Conservation (phyloP, 2,329 filamentous ascomycete genomes). For the Fusarium chaquense region DNA sequence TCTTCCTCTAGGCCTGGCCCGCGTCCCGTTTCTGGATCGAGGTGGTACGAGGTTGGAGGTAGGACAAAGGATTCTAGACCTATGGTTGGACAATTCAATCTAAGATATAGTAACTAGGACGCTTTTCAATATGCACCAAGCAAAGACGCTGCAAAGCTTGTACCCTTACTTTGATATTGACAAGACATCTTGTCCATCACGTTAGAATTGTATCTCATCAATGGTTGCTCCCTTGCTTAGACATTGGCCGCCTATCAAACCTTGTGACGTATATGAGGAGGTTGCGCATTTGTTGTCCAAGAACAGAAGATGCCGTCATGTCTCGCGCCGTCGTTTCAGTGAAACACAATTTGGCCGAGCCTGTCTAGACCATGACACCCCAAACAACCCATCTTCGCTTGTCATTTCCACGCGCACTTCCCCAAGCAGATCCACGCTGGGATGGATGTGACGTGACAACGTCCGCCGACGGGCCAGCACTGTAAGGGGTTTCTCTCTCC, state of each 20-base stretch:
- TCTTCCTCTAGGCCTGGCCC: conserved; percentile 21
- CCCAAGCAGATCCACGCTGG: neutral
- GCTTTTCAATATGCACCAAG: conserved; percentile 4
- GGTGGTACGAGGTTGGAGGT: conserved; percentile 21
- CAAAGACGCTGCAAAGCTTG: conserved; percentile 4
- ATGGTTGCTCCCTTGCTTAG: conserved; percentile 23
- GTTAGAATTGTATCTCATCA: conserved; percentile 9
- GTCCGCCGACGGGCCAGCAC: conserved; percentile 6
- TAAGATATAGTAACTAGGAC: neutral
- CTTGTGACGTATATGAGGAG: conserved; percentile 30
- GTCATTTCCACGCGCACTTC: conserved; percentile 21
- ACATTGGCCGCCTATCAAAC: conserved; percentile 22
- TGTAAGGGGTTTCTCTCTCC: conserved; percentile 6
- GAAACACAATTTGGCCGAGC: conserved; percentile 21
- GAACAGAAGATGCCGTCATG: conserved; percentile 40
- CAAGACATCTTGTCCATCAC: neutral
- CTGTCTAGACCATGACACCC: conserved; percentile 14
- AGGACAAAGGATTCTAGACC: conserved; percentile 22
- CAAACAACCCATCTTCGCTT: conserved; percentile 14
- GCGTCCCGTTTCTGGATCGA: conserved; percentile 23
- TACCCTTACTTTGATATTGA: conserved; percentile 4
- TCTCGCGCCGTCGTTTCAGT: conserved; percentile 39
- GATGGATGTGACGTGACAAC: conserved; percentile 15
- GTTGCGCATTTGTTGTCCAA: conserved; percentile 10
- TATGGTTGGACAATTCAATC: conserved; percentile 28